Evolutionary conservation across 495 filamentous ascomycete species (phyloP).

Genomic region (Penicillium crystallinum): DNA sequence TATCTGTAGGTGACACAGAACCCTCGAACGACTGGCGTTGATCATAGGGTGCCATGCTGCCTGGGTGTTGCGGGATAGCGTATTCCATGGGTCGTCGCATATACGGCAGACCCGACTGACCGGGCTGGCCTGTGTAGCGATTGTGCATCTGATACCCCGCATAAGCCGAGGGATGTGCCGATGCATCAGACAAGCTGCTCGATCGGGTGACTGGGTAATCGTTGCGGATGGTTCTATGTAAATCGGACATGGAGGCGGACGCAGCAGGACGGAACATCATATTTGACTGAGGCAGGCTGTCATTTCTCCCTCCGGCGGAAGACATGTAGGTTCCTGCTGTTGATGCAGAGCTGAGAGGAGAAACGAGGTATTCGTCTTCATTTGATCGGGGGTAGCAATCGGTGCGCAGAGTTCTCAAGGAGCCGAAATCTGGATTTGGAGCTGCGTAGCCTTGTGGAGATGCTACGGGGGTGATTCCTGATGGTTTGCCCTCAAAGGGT

Average conservation of each 20-base stretch:
- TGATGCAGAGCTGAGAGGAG: conserved; percentile 41
- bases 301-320: conserved; percentile 28
- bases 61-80: conserved; percentile 24
- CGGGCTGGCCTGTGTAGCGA: conserved; percentile 29
- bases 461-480: conserved; percentile 29
- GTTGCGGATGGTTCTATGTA: conserved; percentile 32
- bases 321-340: conserved; percentile 39
- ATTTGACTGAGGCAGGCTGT: conserved; percentile 23
- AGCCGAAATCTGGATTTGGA: conserved; percentile 16
- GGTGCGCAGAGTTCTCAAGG: conserved; percentile 32
- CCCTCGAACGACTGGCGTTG: conserved; percentile 31
- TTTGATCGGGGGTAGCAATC: conserved; percentile 33
- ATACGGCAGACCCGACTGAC: conserved; percentile 32
- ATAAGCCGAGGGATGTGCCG: conserved; percentile 24
- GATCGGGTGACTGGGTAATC: conserved; percentile 36
- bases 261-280: conserved; percentile 29
- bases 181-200: conserved; percentile 40
- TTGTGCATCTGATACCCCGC: conserved; percentile 30
- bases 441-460: conserved; percentile 23
- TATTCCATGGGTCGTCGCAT: conserved; percentile 34
- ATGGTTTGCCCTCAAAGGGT: conserved; percentile 45
- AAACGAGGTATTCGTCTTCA: conserved; percentile 43
- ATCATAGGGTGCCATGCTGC: conserved; percentile 30
- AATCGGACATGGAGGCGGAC: conserved; percentile 24
- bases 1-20: conserved; percentile 37